Conservation (phyloP, 2,329 filamentous ascomycete species). For the Hypoxylon sp. region DNA sequence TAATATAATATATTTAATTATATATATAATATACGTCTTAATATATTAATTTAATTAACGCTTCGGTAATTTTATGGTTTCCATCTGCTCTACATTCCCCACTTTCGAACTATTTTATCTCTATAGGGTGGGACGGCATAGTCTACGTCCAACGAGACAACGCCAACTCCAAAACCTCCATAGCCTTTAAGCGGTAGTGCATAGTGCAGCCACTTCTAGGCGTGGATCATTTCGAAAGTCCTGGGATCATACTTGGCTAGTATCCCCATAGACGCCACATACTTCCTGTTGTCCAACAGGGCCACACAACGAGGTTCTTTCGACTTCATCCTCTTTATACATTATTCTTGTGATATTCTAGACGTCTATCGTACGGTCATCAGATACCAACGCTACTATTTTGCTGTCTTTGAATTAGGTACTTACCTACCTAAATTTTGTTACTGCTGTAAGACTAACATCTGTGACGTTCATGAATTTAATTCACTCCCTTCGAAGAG, state of each 20-base stretch:
- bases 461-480: too few species aligned
- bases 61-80: too few species aligned
- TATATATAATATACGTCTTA: too few species aligned
- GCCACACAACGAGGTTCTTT: neutral
- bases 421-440: too few species aligned
- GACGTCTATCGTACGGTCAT: neutral
- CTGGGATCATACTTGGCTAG: neutral
- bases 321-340: neutral
- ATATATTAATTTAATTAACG: too few species aligned
- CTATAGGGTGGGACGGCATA: too few species aligned
- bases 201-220: neutral
- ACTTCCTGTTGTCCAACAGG: neutral
- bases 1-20: too few species aligned
- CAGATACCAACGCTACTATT: neutral
- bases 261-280: neutral
- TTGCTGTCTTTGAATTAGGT: too few species aligned
- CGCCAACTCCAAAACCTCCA: neutral
- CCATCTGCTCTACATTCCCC: too few species aligned
- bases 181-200: neutral
- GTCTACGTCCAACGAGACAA: neutral
- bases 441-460: too few species aligned
- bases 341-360: neutral
- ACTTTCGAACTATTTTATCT: too few species aligned
- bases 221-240: neutral
- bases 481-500: too few species aligned